phyloP scores from a whole-genome alignment of 2,329 filamentous ascomycete genomes.

The Orbilia brochopaga region DNA sequence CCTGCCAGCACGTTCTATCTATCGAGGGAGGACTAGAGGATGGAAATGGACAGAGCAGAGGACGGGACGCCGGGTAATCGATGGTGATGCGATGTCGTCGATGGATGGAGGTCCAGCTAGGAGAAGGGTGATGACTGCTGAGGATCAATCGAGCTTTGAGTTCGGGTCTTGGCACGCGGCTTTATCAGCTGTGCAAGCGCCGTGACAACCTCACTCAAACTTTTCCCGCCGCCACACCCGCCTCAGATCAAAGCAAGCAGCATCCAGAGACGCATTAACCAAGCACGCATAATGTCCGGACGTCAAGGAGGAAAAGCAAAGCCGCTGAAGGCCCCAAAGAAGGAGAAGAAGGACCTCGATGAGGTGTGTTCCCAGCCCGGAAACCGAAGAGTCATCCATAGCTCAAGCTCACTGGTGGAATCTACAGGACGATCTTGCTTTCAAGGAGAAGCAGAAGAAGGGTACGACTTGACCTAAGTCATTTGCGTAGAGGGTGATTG shows the following conservation, averaged over 20 bases:
- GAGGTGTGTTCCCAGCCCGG: slow-evolving; percentile 16
- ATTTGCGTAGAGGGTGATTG: background rate
- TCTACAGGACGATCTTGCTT: slow-evolving; percentile 51
- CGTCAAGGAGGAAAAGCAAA: slow-evolving; percentile 56
- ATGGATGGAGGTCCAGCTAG: slow-evolving; percentile 11
- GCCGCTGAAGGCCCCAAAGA: slow-evolving; percentile 55
- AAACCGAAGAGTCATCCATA: background rate
- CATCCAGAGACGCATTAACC: slow-evolving; percentile 5
- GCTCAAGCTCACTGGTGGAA: slow-evolving; percentile 10
- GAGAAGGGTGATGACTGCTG: slow-evolving; percentile 18
- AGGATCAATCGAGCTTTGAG: slow-evolving; percentile 30
- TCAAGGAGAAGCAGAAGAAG: slow-evolving; percentile 55
- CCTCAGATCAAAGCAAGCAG: slow-evolving; percentile 6
- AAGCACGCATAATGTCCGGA: slow-evolving; percentile 52
- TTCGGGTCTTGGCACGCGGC: slow-evolving; percentile 41
- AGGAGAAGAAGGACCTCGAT: slow-evolving; percentile 49
- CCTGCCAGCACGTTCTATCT: slow-evolving; percentile 19
- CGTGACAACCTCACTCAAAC: slow-evolving; percentile 39
- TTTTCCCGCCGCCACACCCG: slow-evolving; percentile 23
- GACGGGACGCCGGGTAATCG: slow-evolving; percentile 5
- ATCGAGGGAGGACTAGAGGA: background rate
- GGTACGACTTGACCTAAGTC: slow-evolving; percentile 35
- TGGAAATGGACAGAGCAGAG: slow-evolving; percentile 6
- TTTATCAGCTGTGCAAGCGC: slow-evolving; percentile 32
- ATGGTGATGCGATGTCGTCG: slow-evolving; percentile 4